phyloP scores from a whole-genome alignment of 2,329 filamentous ascomycete genomes.

The Penicillium carneum region DNA sequence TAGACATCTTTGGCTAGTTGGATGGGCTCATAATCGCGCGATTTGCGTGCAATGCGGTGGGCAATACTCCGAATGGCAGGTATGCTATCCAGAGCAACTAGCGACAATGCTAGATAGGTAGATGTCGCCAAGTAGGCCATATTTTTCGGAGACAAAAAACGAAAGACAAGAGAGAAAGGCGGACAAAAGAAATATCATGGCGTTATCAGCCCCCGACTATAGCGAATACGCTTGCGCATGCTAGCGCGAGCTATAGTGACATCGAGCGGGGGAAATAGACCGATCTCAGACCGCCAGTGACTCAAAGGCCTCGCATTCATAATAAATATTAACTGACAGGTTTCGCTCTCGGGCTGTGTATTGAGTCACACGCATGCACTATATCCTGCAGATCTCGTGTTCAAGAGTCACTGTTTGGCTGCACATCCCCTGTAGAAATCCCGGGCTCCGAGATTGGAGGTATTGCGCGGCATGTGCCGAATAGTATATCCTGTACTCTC shows the following conservation, averaged over 20 bases:
- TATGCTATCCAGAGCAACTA: conserved; percentile 36
- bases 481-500: background rate
- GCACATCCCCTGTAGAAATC: background rate
- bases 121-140: conserved; percentile 36
- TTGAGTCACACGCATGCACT: conserved; percentile 5
- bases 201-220: background rate
- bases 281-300: conserved; percentile 15
- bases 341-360: background rate
- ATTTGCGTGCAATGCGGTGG: conserved; percentile 27
- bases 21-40: conserved; percentile 31
- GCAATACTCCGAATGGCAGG: conserved; percentile 38
- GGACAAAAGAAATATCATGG: background rate
- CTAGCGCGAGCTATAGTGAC: conserved; percentile 4
- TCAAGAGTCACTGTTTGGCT: background rate
- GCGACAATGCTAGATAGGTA: conserved; percentile 36
- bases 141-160: conserved; percentile 20
- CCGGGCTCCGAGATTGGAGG: background rate
- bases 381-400: conserved; percentile 1
- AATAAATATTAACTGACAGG: background rate
- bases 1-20: conserved; percentile 58
- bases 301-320: conserved; percentile 9
- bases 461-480: background rate
- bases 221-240: background rate
- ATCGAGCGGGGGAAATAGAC: conserved; percentile 11
- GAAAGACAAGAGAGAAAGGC: background rate